phyloP scores from a whole-genome alignment of 805 yeast genomes.

The Suhomyces vadensis region DNA sequence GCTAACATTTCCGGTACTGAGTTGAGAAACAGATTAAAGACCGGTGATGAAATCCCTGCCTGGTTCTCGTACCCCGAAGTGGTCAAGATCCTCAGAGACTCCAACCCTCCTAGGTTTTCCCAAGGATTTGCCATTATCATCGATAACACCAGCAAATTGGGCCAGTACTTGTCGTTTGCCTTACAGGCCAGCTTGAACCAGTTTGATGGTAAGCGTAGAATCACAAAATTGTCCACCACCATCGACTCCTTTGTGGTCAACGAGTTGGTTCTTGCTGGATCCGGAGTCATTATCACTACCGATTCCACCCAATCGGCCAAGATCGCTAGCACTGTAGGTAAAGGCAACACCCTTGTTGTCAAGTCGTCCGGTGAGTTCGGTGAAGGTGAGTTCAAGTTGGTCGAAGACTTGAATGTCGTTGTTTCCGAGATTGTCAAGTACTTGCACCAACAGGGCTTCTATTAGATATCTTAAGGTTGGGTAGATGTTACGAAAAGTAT shows the following conservation, averaged over 20 bases:
- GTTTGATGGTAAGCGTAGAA: slow-evolving; percentile 80
- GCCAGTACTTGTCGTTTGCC: slow-evolving; percentile 66
- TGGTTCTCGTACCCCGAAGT: slow-evolving; percentile 99
- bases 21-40: slow-evolving; percentile 80
- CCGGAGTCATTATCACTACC: slow-evolving; percentile 72
- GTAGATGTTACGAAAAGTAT: neutral
- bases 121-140: slow-evolving; percentile 87
- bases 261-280: slow-evolving; percentile 84
- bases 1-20: slow-evolving; percentile 94
- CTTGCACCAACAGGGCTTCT: slow-evolving; percentile 83
- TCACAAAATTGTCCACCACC: slow-evolving; percentile 48
- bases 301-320: slow-evolving; percentile 50
- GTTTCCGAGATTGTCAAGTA: slow-evolving; percentile 71
- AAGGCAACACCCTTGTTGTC: slow-evolving; percentile 55
- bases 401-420: slow-evolving; percentile 38
- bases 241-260: slow-evolving; percentile 64
- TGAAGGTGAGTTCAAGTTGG: slow-evolving; percentile 12
- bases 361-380: slow-evolving; percentile 19
- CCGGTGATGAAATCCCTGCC: slow-evolving; percentile 86
- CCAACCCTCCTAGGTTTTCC: slow-evolving; percentile 85
- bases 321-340: slow-evolving; percentile 55
- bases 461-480: slow-evolving; percentile 29
- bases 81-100: slow-evolving; percentile 83
- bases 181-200: slow-evolving; percentile 89
- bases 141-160: slow-evolving; percentile 49